Percentiles rank a stretch among this genome's conserved stretches.
Evolutionary conservation across 2,329 filamentous ascomycete species (phyloP).

Genomic region (Ceratocystis ficicola): DNA sequence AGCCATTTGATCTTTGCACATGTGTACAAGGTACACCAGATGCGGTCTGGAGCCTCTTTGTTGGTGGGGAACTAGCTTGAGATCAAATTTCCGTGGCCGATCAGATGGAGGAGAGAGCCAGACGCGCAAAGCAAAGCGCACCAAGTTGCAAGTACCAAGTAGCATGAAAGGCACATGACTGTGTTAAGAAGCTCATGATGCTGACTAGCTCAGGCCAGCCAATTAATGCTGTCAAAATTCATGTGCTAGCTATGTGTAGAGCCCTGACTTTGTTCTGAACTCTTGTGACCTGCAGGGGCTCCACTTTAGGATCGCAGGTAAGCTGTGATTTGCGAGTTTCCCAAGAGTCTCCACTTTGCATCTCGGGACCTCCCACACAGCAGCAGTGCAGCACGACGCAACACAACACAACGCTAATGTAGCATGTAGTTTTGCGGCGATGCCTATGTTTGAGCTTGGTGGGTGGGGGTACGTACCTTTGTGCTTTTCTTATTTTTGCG

Average conservation of each 20-base stretch:
- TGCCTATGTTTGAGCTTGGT: neutral
- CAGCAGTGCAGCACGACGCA: no score
- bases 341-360: neutral
- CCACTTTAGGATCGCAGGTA: neutral
- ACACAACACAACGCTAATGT: no score
- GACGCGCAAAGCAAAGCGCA: neutral
- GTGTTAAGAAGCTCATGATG: no score
- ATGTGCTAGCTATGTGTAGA: no score
- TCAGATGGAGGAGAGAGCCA: neutral
- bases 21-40: neutral
- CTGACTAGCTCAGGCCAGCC: neutral
- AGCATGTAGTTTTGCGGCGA: conserved; percentile 4
- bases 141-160: neutral
- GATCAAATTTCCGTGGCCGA: neutral
- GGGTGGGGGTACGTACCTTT: neutral
- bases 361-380: conserved; percentile 1
- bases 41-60: neutral
- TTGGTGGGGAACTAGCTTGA: neutral
- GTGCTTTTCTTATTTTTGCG: neutral
- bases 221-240: neutral
- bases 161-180: conserved; percentile 3
- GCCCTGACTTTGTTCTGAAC: neutral
- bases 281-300: conserved; percentile 4
- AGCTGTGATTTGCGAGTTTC: neutral
- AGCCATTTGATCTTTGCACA: neutral